Percentiles rank a stretch among this genome's conserved stretches.
These are phyloP conservation scores for Maudiozyma turicensis DNA, from an alignment of 805 yeast species.

Conservation along the genomic window DNA sequence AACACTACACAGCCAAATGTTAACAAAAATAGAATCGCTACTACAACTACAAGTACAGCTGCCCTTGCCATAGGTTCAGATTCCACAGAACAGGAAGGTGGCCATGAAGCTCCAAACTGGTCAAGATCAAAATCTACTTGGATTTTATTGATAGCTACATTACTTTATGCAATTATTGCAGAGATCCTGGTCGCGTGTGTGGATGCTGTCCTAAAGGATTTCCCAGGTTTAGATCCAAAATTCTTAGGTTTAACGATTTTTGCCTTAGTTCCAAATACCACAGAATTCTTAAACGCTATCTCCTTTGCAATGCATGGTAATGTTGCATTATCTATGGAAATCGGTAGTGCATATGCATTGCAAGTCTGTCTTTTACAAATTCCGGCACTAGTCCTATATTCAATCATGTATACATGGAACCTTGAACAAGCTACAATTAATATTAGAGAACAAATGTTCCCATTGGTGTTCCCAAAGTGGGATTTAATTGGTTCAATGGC, in stretches of 20 bases:
- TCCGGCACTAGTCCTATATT: constrained; percentile 77
- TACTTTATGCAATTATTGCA: constrained; percentile 86
- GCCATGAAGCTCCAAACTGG: constrained; percentile 98
- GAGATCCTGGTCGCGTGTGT: constrained; percentile 90
- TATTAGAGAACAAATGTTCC: constrained; percentile 38
- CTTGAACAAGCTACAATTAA: constrained; percentile 20
- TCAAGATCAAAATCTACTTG: constrained; percentile 73
- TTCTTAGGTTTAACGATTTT: constrained; percentile 88
- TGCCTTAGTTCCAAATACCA: constrained; percentile 93
- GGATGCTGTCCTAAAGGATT: constrained; percentile 68
- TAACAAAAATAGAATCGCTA: neutral
- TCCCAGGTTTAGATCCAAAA: constrained; percentile 74
- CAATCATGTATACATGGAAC: constrained; percentile 42
- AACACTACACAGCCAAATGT: constrained; percentile 4
- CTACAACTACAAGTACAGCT: neutral
- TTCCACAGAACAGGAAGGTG: constrained; percentile 29
- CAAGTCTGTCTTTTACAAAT: constrained; percentile 92
- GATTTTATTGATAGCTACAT: constrained; percentile 73
- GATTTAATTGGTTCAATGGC: constrained; percentile 78
- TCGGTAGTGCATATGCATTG: constrained; percentile 93
- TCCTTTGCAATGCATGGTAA: constrained; percentile 95
- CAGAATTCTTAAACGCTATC: constrained; percentile 93
- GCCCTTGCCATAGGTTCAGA: neutral
- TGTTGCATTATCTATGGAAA: constrained; percentile 93
- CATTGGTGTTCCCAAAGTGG: constrained; percentile 91